Base-by-base conservation (phyloP, 805 yeast species). In the Yarrowia keelungensis region DNA sequence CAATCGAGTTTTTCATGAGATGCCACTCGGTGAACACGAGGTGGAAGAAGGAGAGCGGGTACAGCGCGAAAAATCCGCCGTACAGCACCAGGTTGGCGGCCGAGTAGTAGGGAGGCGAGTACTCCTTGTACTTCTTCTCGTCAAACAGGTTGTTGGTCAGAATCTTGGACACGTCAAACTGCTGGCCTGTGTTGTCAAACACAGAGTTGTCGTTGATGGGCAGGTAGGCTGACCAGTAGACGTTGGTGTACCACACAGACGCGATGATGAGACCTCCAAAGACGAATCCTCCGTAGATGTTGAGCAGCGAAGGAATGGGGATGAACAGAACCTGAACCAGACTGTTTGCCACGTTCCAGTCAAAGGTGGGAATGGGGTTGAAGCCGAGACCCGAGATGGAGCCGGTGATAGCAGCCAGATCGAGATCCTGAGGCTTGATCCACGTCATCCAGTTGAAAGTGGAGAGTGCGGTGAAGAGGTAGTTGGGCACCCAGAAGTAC, bases 401-500 rank as follows among this genome's bases (percentile, higher is more conserved):
- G 51, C 93, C 93, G 68, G 88, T 87, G 45, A 89, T 78, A 56
- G 87, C 86, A 71, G 87, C 88, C 7, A 86, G 83, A 45, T 83
- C 80, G 67, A 86, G 84, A 73, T 87, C 87, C 71, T 86, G 75
- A n/a, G 79, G 79, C 1, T 70, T 79, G 58, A 85, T 85, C 89
- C 89, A 86, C 35, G 78, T 82, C 73, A 84, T 83, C 89, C 89
- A 87, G 73, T 81, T 85, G 77, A 90, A 89, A 72, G 82, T 83
- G 0, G 87, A 82, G 61, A 89, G 81, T 1, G 87, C 91, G 19
- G 81, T 80, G 78, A 87, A 87, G 19, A 89, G 79, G 75, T 81
- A 89, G 68, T 87, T 89, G 14, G 93, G 91, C 71, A 89, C 78
- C 87, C 89, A 88, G 73, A 84, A 85, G 84, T 87, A 88, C 8